A percentile compares a stretch with the other conserved stretches of the same genome.
These are phyloP conservation scores for Populus davidiana DNA, from an alignment of 345 rosid genomes.

Conservation along the genomic window DNA sequence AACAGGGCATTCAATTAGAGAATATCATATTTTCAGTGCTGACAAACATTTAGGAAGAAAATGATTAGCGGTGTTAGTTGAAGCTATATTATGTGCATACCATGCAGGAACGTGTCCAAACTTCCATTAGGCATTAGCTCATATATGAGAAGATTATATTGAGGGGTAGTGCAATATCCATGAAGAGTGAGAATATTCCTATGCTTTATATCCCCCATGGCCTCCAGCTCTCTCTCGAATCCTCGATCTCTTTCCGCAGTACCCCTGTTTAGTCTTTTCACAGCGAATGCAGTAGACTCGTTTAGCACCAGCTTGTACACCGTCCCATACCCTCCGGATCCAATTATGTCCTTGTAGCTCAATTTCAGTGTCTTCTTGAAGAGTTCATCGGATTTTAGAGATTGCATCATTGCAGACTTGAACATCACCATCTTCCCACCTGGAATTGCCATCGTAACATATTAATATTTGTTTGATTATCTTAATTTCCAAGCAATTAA, in stretches of 20 bases:
- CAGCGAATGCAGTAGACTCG: slow-evolving; percentile 60
- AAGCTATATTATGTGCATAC: slow-evolving; percentile 24
- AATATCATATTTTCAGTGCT: neutral
- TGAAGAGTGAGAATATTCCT: slow-evolving; percentile 77
- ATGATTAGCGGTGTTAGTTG: neutral
- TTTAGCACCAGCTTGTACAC: slow-evolving; percentile 58
- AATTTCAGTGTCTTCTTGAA: slow-evolving; percentile 59
- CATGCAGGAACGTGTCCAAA: slow-evolving; percentile 55
- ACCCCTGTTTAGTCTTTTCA: slow-evolving; percentile 72
- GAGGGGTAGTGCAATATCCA: slow-evolving; percentile 62
- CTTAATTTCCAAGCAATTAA: neutral
- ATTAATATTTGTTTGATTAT: neutral
- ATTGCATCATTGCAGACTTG: slow-evolving; percentile 49
- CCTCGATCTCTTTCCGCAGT: slow-evolving; percentile 66
- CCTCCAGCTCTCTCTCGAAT: slow-evolving; percentile 69
- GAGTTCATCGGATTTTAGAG: slow-evolving; percentile 49
- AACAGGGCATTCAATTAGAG: neutral
- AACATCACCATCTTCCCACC: slow-evolving; percentile 84
- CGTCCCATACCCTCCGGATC: slow-evolving; percentile 76
- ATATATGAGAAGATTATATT: slow-evolving; percentile 71
- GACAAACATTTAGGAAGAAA: neutral
- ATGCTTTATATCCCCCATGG: slow-evolving; percentile 90
- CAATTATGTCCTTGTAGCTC: slow-evolving; percentile 72
- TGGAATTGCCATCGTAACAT: slow-evolving; percentile 1
- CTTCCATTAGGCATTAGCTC: slow-evolving; percentile 91